Evolutionary conservation across 192 early-diverging fungal species (phyloP).

Genomic region (Coemansia sp.): DNA sequence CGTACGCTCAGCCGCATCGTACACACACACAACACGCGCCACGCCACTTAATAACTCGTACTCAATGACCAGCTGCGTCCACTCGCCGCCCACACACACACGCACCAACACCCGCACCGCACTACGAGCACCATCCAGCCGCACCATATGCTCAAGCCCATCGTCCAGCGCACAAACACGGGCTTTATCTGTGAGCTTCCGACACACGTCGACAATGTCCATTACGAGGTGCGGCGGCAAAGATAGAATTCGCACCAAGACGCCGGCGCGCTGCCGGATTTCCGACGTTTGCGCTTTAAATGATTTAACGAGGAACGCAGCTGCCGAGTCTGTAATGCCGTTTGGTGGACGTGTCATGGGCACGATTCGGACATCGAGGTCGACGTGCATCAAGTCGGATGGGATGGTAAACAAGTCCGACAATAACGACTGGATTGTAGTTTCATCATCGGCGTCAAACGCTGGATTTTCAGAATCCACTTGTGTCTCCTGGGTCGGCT

Average conservation of each 20-base stretch:
- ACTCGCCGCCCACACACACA: background rate
- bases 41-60: conserved; percentile 35
- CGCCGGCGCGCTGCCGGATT: conserved; percentile 37
- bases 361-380: conserved; percentile 47
- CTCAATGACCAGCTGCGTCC: conserved; percentile 20
- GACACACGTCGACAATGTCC: conserved; percentile 38
- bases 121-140: conserved; percentile 16
- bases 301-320: conserved; percentile 16
- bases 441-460: conserved; percentile 7
- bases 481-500: background rate
- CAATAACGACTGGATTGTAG: conserved; percentile 14
- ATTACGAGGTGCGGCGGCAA: conserved; percentile 48
- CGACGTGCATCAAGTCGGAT: conserved; percentile 31
- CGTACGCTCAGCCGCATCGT: background rate
- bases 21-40: conserved; percentile 14
- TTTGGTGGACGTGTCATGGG: conserved; percentile 47
- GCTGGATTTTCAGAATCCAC: background rate
- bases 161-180: conserved; percentile 16
- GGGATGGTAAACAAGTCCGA: conserved; percentile 35
- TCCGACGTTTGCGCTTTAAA: conserved; percentile 33
- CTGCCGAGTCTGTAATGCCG: conserved; percentile 42
- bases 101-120: background rate
- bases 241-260: conserved; percentile 41
- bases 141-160: conserved; percentile 29
- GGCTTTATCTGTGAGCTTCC: conserved; percentile 23